Conservation (phyloP, 2,329 filamentous ascomycete species). For the Penicillium griseofulvum region DNA sequence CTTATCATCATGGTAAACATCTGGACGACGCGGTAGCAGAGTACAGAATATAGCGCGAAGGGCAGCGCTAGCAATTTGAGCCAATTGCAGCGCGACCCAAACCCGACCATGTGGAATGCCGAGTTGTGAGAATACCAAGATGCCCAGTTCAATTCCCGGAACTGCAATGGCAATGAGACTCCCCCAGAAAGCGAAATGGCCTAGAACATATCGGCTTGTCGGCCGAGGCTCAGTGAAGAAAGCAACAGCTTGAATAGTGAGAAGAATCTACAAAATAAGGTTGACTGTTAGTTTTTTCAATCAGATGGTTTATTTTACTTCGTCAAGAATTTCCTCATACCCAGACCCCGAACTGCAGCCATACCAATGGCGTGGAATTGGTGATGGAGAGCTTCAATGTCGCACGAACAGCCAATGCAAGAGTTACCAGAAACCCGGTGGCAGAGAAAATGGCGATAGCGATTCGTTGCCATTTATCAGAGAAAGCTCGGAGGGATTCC, state of each 20-base stretch:
- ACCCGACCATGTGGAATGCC: constrained; percentile 2
- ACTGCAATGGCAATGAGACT: constrained; percentile 27
- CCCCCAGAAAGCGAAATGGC: constrained; percentile 30
- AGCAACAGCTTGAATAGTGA: constrained; percentile 34
- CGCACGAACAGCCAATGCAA: constrained; percentile 56
- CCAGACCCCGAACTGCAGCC: constrained; percentile 62
- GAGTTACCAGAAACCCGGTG: constrained; percentile 55
- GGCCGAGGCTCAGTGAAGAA: constrained; percentile 36
- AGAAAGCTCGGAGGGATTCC: constrained; percentile 62
- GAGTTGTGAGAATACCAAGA: constrained; percentile 28
- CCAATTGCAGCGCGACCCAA: constrained; percentile 49
- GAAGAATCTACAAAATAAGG: constrained; percentile 24
- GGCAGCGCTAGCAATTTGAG: constrained; percentile 46
- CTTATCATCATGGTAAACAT: constrained; percentile 60
- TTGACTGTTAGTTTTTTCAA: background rate
- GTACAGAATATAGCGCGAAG: constrained; percentile 41
- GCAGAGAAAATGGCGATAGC: constrained; percentile 55
- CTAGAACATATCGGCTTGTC: constrained; percentile 32
- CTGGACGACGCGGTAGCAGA: constrained; percentile 64
- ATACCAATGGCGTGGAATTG: constrained; percentile 52
- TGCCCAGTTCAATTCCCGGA: constrained; percentile 28
- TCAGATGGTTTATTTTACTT: background rate
- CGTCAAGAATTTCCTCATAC: constrained; percentile 47
- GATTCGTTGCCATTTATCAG: constrained; percentile 57
- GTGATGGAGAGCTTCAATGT: constrained; percentile 37